Base-by-base conservation (phyloP, 352 stramenopile species). In the Peronospora farinosa region DNA sequence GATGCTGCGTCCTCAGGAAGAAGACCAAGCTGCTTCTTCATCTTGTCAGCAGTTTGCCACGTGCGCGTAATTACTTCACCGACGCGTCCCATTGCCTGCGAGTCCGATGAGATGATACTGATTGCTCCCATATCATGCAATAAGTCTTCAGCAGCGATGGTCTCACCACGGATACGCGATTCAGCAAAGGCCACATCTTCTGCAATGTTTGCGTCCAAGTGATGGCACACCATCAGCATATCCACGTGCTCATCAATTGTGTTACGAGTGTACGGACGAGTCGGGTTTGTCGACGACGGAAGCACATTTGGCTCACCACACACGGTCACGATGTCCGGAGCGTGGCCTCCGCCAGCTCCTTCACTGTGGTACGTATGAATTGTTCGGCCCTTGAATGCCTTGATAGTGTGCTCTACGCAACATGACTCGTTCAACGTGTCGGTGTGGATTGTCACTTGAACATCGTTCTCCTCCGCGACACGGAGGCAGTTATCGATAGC, bases 141-240 rank as follows among this genome's bases (percentile, higher is more conserved):
- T 37, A 98, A 88, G 61, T 98, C 95, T 67, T 98, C 95, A 4
- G 95, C 95, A 5, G 92, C 91, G 58, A 98, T 98, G 15, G 95
- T 98, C 69, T 98, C 95, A 21, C 86, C 90, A 38, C 95, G 86
- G 65, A 98, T 98, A 31, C 95, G 82, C 16, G 84, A 97, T 74
- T 98, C 95, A n/a, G 95, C 95, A 69, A 98, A 98, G 3, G 95
- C 94, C 19, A 98, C 88, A 61, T 98, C 95, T 65, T 98, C 95
- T 0, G 88, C 84, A 54, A 98, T 97, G 51, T 83, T 89, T 54
- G 95, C 88, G 69, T 98, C 89, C 51, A 98, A 79, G 61, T 98
- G 95, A 66, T 98, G 95, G 60, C 95, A 98, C 27, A 98, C 95
- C 95, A 98, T 98, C 21, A 98, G 76, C 95, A 98, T 98, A 73